Percentiles rank a stretch among this genome's conserved stretches.
phyloP scores from a whole-genome alignment of 179 eudicot genomes.

The Beta corolliflora region DNA sequence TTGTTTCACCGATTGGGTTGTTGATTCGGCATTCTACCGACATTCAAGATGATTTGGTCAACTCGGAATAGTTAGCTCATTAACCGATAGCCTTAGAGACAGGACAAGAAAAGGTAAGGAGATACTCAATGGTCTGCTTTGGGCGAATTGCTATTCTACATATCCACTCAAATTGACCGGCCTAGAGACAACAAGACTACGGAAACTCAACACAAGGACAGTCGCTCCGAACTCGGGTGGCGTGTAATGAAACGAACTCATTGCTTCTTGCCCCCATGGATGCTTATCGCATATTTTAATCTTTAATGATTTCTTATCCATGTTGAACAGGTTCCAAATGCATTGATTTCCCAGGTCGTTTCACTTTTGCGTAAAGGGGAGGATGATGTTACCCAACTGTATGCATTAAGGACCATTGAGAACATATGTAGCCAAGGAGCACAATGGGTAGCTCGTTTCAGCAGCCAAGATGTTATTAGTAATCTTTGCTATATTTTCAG shows the following conservation, averaged over 20 bases:
- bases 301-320: not conserved
- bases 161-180: slow-evolving; percentile 83
- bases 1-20: slow-evolving; percentile 82
- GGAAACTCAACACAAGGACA: slow-evolving; percentile 78
- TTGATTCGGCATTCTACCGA: slow-evolving; percentile 85
- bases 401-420: slow-evolving; percentile 93
- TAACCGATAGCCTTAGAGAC: slow-evolving; percentile 86
- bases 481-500: slow-evolving; percentile 83
- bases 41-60: slow-evolving; percentile 76
- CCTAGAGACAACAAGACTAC: slow-evolving; percentile 51
- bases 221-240: slow-evolving; percentile 71
- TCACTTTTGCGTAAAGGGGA: slow-evolving; percentile 92
- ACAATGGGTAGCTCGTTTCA: slow-evolving; percentile 87
- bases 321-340: slow-evolving; percentile 69
- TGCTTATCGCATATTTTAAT: not conserved
- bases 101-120: slow-evolving; percentile 91
- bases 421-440: slow-evolving; percentile 95
- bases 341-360: slow-evolving; percentile 73
- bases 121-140: slow-evolving; percentile 98
- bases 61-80: slow-evolving; percentile 82
- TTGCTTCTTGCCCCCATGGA: slow-evolving; percentile 13
- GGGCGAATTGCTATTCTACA: slow-evolving; percentile 90
- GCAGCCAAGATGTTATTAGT: slow-evolving; percentile 79
- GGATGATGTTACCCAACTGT: slow-evolving; percentile 88
- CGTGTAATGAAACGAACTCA: slow-evolving; percentile 47